phyloP scores from a whole-genome alignment of 2,329 filamentous ascomycete species.

The Neofusicoccum sp. region DNA sequence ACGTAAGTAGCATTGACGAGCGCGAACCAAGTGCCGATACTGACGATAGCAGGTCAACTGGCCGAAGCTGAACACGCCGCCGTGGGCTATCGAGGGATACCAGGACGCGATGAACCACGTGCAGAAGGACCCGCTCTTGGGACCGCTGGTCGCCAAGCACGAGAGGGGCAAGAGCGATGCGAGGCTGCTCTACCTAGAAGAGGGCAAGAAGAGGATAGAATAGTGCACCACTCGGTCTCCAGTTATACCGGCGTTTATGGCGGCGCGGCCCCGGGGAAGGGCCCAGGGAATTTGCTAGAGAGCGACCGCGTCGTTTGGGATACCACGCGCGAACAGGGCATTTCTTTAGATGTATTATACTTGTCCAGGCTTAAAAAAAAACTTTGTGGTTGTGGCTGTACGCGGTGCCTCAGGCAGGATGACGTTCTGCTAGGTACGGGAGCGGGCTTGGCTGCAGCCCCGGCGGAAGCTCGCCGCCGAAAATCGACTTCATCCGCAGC shows the following conservation, averaged over 20 bases:
- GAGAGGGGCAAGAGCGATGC: conserved; percentile 84
- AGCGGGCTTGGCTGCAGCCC: conserved; percentile 6
- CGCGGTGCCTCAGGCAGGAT: conserved; percentile 9
- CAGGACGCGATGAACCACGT: conserved; percentile 83
- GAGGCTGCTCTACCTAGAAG: conserved; percentile 82
- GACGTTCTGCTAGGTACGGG: conserved; percentile 4
- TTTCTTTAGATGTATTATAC: conserved; percentile 13
- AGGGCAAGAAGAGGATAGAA: conserved; percentile 98
- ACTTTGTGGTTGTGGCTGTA: not conserved
- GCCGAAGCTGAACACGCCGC: conserved; percentile 91
- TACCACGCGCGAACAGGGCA: conserved; percentile 10
- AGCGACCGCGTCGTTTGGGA: conserved; percentile 12
- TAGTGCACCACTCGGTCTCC: conserved; percentile 38
- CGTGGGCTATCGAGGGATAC: conserved; percentile 85
- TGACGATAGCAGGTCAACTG: conserved; percentile 76
- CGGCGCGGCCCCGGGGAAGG: conserved; percentile 1
- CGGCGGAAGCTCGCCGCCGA: conserved; percentile 23
- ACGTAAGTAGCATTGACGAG: conserved; percentile 64
- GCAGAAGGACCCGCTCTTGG: conserved; percentile 79
- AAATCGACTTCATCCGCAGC: conserved; percentile 21
- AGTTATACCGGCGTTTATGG: conserved; percentile 7
- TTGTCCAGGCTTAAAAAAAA: not conserved
- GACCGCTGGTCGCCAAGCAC: conserved; percentile 69
- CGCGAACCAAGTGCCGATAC: not conserved
- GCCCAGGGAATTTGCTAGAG: conserved; percentile 1